Base-by-base conservation (phyloP, 1,139 yeast genomes). In the Candida labiduridarum region DNA sequence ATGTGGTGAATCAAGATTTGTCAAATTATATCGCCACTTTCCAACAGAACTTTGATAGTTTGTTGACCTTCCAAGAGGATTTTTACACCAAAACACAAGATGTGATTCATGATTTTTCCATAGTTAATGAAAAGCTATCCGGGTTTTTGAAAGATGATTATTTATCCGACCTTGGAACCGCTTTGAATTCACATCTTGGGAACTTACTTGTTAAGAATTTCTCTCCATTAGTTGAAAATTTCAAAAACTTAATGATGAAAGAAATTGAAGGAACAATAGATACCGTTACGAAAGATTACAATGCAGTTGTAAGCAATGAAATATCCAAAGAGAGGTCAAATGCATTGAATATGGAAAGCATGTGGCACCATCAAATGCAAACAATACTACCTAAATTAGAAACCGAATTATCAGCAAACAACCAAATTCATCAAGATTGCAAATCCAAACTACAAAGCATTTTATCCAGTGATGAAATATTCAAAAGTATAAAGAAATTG, bases 41-140 rank as follows among this genome's bases (percentile, higher is more conserved):
- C 16, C 43, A 41, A 36, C 30, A 44, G 10, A 47, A 44, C 25
- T 47, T 51, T 31, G 47, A 44, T 30, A 16, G 15, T 19, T 34
- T 52, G 15, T 22, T 44, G 18, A 41, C 36, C 9, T 47, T 47
- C 12, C 55, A 54, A 38, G 38, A 47, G 15, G 49, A 48, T 29
- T 45, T 49, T 31, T 31, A 45, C 5, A 46, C 10, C 3, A 39
- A 22, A 2, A 40, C 48, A 1, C 49, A 52, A 34, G 50, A 54
- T n/a, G 48, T 52, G 14, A 25, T 60, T 12, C 41, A 51, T 2
- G 55, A 54, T 39, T 52, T 58, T 22, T 54, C 47, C 41, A 49
- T 53, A n/a, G 54, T 57, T n/a, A 55, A 58, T 45, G 56, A 55
- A 15, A 56, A 58, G 46, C 46, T 58, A 11, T 49, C 57, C 11